Conservation (phyloP, 2,329 filamentous ascomycete species). For the Plenodomus lindquistii region DNA sequence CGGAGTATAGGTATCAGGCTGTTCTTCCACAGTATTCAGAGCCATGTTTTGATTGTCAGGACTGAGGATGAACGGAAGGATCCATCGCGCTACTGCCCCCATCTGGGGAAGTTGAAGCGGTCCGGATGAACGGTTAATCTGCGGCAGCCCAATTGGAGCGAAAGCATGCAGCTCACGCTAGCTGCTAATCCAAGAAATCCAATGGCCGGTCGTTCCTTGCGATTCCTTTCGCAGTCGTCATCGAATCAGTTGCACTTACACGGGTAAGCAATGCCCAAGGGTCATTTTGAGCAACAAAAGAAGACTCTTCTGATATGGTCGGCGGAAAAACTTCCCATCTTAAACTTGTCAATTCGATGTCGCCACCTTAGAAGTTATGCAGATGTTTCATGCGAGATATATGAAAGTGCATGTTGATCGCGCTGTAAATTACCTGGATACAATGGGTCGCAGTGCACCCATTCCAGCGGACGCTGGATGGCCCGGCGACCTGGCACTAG, state of each 20-base stretch:
- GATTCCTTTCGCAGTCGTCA: slow-evolving; percentile 1
- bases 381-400: slow-evolving; percentile 2
- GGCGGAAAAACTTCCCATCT: no score
- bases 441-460: slow-evolving; percentile 7
- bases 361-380: no score
- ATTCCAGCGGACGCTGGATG: slow-evolving; percentile 7
- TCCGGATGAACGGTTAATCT: neutral
- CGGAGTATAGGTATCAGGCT: no score
- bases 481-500: slow-evolving; percentile 14
- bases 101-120: neutral
- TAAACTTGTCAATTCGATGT: no score
- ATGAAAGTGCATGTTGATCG: slow-evolving; percentile 14
- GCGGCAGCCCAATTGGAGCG: neutral
- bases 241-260: neutral
- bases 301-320: no score
- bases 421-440: slow-evolving; percentile 6
- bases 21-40: no score
- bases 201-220: neutral
- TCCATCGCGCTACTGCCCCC: neutral
- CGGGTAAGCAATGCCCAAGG: no score
- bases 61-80: neutral
- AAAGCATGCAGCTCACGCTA: neutral
- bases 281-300: no score
- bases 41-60: no score
- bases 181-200: neutral